Conservation (phyloP, 345 rosid genomes). For the Heritiera littoralis region DNA sequence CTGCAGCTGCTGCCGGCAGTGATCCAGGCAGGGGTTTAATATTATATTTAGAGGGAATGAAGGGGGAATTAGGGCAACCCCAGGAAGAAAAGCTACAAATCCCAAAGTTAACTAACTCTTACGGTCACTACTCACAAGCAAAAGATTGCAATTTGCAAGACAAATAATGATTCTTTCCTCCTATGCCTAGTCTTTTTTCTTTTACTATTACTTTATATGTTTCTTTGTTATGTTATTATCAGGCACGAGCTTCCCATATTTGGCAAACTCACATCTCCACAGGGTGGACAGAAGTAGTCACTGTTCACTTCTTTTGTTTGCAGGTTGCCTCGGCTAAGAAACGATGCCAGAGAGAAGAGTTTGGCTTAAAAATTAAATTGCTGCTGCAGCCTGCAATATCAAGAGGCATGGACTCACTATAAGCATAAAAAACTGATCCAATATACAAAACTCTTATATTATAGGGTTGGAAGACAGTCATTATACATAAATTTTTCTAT, state of each 20-base stretch:
- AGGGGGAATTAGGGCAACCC: slow-evolving; percentile 5
- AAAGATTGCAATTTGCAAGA: slow-evolving; percentile 6
- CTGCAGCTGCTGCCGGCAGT: not conserved
- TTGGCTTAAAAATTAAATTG: not conserved
- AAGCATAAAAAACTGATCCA: too few species aligned
- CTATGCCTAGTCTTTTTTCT: not conserved
- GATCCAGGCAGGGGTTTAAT: not conserved
- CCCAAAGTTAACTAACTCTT: slow-evolving; percentile 39
- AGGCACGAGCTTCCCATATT: not conserved
- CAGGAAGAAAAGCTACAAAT: slow-evolving; percentile 23
- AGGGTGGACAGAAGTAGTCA: not conserved
- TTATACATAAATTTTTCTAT: too few species aligned
- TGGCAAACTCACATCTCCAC: slow-evolving; percentile 11
- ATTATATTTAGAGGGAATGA: not conserved
- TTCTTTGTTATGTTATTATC: not conserved
- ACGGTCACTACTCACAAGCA: not conserved
- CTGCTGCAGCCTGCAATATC: not conserved
- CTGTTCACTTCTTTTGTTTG: not conserved
- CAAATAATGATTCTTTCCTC: not conserved
- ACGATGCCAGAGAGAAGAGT: not conserved
- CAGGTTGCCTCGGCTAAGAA: not conserved
- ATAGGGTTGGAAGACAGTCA: too few species aligned
- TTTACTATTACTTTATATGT: not conserved
- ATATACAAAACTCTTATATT: too few species aligned
- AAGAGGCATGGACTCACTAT: not conserved